Base-by-base conservation (phyloP, 495 filamentous ascomycete genomes). In the Astrothelium subdiscretum region DNA sequence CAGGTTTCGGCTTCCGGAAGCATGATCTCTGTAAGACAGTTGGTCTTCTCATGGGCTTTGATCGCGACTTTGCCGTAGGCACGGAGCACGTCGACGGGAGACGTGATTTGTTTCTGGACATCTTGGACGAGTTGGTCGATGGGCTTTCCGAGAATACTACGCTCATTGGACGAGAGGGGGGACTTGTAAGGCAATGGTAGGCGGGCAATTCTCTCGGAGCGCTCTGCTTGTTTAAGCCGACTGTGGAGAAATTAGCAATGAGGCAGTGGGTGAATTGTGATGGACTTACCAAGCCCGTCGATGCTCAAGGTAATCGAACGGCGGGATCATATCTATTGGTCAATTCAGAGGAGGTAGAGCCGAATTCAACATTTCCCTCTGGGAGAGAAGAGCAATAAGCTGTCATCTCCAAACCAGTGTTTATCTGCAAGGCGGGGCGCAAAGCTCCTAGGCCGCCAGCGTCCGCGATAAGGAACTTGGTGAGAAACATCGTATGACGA, bases 61-160 rank as follows among this genome's bases (percentile, higher is more conserved):
- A 96, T 73, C 1, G 92, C 89, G 12, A 91, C 82, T 74, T 95
- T 96, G 68, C 90, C 90, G 69, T 96, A 98, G n/a, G 91, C 85
- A 61, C 78, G 85, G 15, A 98, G 84, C 31, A 98, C 81, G 62
- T 92, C 85, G 31, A 87, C 73, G 0, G 91, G 85, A 2, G 82
- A 76, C 44, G 85, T 73, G n/a, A 77, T 72, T 26, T 83, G 77
- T 10, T 82, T 78, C 32, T 95, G 89, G 18, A 98, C 87, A 74
- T 86, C 83, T 51, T 84, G 73, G 2, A 96, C 91, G 22, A 97
- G 81, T 58, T 86, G 75, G 44, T 87, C 81, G 64, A 97, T 91
- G 26, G 90, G 84, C 62, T 85, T 85, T 32, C 85, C 77, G 58
- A 97, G 79, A 54, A 89, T 86, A 0, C 76, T 69, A 24, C 80